Base-by-base conservation (phyloP, 2,329 filamentous ascomycete species). In the Pyrenophora teres region DNA sequence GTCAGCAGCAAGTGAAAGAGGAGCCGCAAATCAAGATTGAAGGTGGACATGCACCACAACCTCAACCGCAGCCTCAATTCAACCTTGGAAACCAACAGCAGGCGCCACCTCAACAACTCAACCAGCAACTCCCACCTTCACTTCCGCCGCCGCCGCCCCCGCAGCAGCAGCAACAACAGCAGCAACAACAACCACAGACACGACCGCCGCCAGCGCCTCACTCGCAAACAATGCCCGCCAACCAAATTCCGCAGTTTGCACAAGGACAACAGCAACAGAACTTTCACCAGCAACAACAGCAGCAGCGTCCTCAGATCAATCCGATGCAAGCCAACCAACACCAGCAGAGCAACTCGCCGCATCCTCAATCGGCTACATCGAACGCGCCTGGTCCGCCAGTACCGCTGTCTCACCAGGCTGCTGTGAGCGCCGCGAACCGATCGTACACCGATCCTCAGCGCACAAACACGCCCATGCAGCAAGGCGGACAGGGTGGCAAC, bases 341-440 rank as follows among this genome's bases (percentile, higher is more conserved):
- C 25, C 65, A 61, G 40, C 71, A 75, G 33, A 72, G 64, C 49
- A 70, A 73, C 40, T 72, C 73, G 15, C 70, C 71, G 6, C 72
- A 74, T 37, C 68, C 72, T 4, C 71, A 72, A 45, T 72, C 70
- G 8, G 70, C 71, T 9, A 67, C 65, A 2, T 59, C 63, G 6
- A 64, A 62, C 48, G 56, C 62, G 23, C 59, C 64, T 19, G 72
- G 70, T 8, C 68, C 64, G 1, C 72, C 73, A 18, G 67, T 72
- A 8, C 71, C 74, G 2, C 73, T 79, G 40, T 74, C 74, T 16
- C 77, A 79, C 57, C 72, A 75, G 57, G 76, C 74, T 33, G 77
- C 78, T 2, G 73, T 79, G 51, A 69, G 65, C 48, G 72, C 73
- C 36, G 77, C 77, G 23, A 72, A 73, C 39, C 64, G 72, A 31